Conservation (phyloP, 2,329 filamentous ascomycete genomes). For the Tolypocladium endophyticum region DNA sequence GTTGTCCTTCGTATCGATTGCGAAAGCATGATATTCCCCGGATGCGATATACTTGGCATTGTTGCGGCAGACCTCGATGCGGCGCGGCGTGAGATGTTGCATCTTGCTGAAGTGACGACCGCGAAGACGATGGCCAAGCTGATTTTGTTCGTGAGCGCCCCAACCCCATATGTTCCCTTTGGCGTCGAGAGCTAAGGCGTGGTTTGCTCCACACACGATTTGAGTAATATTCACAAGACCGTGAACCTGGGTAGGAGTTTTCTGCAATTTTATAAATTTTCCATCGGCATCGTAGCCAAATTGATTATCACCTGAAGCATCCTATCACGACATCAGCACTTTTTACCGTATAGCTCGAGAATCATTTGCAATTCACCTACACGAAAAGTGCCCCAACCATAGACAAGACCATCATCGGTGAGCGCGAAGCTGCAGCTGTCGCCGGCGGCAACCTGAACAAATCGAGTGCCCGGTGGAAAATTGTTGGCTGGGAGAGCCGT, state of each 20-base stretch:
- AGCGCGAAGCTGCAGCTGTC: slow-evolving; percentile 62
- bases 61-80: slow-evolving; percentile 33
- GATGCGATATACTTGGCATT: slow-evolving; percentile 54
- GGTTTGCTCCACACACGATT: slow-evolving; percentile 53
- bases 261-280: slow-evolving; percentile 30
- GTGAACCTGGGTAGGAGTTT: slow-evolving; percentile 34
- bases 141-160: slow-evolving; percentile 37
- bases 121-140: slow-evolving; percentile 37
- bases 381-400: slow-evolving; percentile 68
- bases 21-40: slow-evolving; percentile 67
- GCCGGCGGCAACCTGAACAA: slow-evolving; percentile 47
- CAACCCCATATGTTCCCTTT: slow-evolving; percentile 19
- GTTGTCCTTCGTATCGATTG: slow-evolving; percentile 53
- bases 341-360: no score
- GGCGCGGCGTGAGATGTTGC: slow-evolving; percentile 36
- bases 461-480: slow-evolving; percentile 46
- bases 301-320: slow-evolving; percentile 29
- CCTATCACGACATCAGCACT: slow-evolving; percentile 3
- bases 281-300: slow-evolving; percentile 34
- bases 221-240: slow-evolving; percentile 47
- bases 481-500: slow-evolving; percentile 40
- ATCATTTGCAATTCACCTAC: slow-evolving; percentile 24
- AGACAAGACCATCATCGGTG: slow-evolving; percentile 58
- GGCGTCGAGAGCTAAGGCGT: slow-evolving; percentile 50
- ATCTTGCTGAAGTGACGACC: slow-evolving; percentile 28